Base-by-base conservation (phyloP, 805 yeast genomes). In the Tetrapisispora iriomotensis region DNA sequence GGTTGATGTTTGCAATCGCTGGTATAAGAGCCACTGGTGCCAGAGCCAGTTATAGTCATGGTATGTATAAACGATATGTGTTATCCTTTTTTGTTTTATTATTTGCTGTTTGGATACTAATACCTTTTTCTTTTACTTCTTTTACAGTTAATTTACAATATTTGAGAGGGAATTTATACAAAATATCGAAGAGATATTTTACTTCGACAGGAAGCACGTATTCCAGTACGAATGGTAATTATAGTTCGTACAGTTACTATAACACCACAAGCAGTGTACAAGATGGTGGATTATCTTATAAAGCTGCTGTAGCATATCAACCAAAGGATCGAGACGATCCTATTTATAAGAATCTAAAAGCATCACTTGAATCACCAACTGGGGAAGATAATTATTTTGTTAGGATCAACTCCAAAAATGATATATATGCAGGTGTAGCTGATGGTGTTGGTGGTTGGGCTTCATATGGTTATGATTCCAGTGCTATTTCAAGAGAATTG, bases 381-480 rank as follows among this genome's bases (percentile, higher is more conserved):
- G 94, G 94, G 4, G 94, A 83, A 53, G 94, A 83, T 53, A 82
- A 79, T 53, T 77, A 69, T 49, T 75, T 82, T 42, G 66, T 78
- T 21, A 68, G 75, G 8, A 10, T 21, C 15, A 62, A 62, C 22
- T 41, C 47, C 4, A 45, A 49, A 1, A 41, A 43, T 9, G 58
- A 53, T 26, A 45, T 79, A 0, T 74, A 81, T 4, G 69, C 78
- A n/a, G 94, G 90, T 18, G 92, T 83, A 3, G 82, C 96, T 6
- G 98, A 90, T 62, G 98, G 98, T 12, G 97, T 92, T 4, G 97
- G 97, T 13, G 97, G 97, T 3, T 90, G 97, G 96, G 74, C 83
- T 1, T 92, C 84, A 44, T 79, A 83, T 34, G 96, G 96, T 0
- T 82, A 77, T 51, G 96, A 90, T 58, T 83, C 95, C 2, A 74